A percentile compares a stretch with the other conserved stretches of the same genome.
Evolutionary conservation across 1,139 yeast genomes (phyloP).

Genomic region (Yamadazyma diddensiae): DNA sequence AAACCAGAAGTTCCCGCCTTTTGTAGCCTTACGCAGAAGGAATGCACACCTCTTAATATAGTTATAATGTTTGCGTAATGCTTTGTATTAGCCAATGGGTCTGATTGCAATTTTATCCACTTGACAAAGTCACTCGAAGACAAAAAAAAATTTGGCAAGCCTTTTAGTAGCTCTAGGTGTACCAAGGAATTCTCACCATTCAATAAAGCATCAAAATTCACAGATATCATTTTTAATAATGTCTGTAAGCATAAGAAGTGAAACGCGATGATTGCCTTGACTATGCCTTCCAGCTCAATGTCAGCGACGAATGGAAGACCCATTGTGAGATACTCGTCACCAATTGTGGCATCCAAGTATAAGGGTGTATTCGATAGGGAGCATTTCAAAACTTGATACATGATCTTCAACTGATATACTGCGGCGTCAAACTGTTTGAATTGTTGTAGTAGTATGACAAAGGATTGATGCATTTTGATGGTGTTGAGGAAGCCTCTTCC

Average conservation of each 20-base stretch:
- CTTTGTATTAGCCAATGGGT: conserved; percentile 3
- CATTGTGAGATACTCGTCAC: not conserved
- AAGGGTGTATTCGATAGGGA: conserved; percentile 2
- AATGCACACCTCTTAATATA: conserved; percentile 24
- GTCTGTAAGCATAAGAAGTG: conserved; percentile 32
- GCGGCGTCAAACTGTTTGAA: conserved; percentile 18
- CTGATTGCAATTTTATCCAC: conserved; percentile 20
- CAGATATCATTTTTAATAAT: conserved; percentile 24
- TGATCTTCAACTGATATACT: conserved; percentile 14
- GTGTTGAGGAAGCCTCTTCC: not conserved
- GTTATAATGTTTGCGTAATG: conserved; percentile 18
- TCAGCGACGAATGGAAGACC: conserved; percentile 3
- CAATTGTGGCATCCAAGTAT: not conserved
- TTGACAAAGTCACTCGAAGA: conserved; percentile 18
- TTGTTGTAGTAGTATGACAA: conserved; percentile 27
- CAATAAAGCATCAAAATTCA: conserved; percentile 18
- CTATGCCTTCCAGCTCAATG: conserved; percentile 8
- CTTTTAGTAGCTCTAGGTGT: conserved; percentile 11
- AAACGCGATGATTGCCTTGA: conserved; percentile 26
- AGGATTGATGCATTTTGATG: conserved; percentile 26
- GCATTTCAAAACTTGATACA: too few species aligned
- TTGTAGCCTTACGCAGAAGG: conserved; percentile 13
- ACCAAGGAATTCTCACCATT: too few species aligned
- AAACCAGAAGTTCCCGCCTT: not conserved
- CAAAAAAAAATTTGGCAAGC: conserved; percentile 19